Conservation (phyloP, 345 rosid species). For the Syzygium grande region DNA sequence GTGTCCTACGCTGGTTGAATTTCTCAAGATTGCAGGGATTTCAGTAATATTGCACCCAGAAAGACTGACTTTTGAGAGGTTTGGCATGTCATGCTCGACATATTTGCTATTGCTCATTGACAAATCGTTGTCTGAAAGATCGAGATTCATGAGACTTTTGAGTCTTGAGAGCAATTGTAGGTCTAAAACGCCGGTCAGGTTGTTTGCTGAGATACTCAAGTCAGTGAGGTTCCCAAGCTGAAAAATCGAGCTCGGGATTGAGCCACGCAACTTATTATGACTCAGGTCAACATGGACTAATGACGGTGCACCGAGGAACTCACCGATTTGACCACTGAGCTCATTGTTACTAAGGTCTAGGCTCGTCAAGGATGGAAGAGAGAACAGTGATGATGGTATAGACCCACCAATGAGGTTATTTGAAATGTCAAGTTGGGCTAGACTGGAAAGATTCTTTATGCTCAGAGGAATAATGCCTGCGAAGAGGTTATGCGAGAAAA, state of each 20-base stretch:
- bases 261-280: slow-evolving; percentile 5
- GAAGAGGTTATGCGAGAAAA: neutral
- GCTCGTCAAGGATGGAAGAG: slow-evolving; percentile 2
- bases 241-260: slow-evolving; percentile 12
- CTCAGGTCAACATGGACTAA: neutral
- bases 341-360: slow-evolving; percentile 2
- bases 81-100: neutral
- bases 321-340: neutral
- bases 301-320: neutral
- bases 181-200: slow-evolving; percentile 8
- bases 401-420: neutral
- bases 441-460: neutral
- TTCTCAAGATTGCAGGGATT: slow-evolving; percentile 5
- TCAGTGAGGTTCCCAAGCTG: neutral
- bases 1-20: neutral
- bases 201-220: slow-evolving; percentile 8
- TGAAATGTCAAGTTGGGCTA: neutral
- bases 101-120: neutral
- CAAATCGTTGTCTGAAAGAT: slow-evolving; percentile 3
- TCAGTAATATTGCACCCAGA: slow-evolving; percentile 12
- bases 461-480: neutral
- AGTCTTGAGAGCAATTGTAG: slow-evolving; percentile 5
- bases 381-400: slow-evolving; percentile 12
- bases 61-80: neutral
- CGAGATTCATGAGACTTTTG: neutral